Percentiles rank a stretch among this genome's conserved stretches.
These are phyloP conservation scores for Kluyveromyces starmeri DNA, from an alignment of 805 yeast genomes.

Conservation along the genomic window DNA sequence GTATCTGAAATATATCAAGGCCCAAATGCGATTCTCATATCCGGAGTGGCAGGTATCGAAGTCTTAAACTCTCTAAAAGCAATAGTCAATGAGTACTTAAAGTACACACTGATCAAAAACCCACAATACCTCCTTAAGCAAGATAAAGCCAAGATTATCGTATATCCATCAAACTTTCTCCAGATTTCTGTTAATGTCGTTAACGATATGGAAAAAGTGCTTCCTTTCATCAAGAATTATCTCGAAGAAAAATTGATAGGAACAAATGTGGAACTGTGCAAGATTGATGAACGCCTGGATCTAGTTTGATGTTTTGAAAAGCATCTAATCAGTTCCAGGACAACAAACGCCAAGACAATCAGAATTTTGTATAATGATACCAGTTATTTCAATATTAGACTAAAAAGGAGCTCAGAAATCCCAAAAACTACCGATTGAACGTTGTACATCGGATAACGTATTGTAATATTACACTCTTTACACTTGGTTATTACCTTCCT, in stretches of 20 bases:
- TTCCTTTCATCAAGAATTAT: constrained; percentile 25
- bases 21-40: constrained; percentile 42
- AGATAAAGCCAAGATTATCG: constrained; percentile 10
- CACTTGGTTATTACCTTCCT: too few relatives aligned
- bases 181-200: constrained; percentile 33
- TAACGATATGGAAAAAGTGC: constrained; percentile 34
- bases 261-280: constrained; percentile 17
- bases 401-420: too few relatives aligned
- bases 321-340: too few relatives aligned
- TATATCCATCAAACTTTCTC: constrained; percentile 29
- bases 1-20: constrained; percentile 14
- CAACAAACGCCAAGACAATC: too few relatives aligned
- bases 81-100: constrained; percentile 25
- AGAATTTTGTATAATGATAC: too few relatives aligned
- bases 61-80: constrained; percentile 37
- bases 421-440: too few relatives aligned
- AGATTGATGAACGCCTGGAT: constrained; percentile 11
- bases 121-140: constrained; percentile 14
- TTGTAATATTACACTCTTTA: too few relatives aligned
- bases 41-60: constrained; percentile 45
- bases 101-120: constrained; percentile 22
- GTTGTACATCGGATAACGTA: too few relatives aligned
- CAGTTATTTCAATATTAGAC: too few relatives aligned
- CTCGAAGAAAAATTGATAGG: constrained; percentile 20
- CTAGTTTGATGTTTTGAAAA: too few relatives aligned